Percentiles rank a stretch among this genome's conserved stretches.
phyloP scores from a whole-genome alignment of 192 early-diverging fungal genomes.

The Podila horticola region DNA sequence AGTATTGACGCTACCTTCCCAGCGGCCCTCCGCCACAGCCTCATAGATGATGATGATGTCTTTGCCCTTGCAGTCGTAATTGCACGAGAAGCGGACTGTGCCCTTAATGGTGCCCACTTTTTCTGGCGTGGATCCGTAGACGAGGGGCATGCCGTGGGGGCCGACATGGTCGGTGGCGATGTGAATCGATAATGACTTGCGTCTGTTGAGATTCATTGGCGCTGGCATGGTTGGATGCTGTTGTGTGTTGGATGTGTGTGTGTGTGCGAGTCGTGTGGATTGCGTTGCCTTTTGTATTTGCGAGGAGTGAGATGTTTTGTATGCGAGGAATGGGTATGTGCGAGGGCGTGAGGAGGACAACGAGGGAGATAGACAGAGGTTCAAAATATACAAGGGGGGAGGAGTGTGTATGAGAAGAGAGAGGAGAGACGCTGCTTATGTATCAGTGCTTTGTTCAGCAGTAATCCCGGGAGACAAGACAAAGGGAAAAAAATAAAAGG shows the following conservation, averaged over 20 bases:
- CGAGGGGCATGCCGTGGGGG: slow-evolving; percentile 29
- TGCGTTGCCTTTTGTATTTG: neutral
- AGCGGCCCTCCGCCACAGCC: slow-evolving; percentile 35
- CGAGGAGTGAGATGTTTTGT: neutral
- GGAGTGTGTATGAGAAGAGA: no score
- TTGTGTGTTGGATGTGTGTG: no score
- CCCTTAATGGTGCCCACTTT: slow-evolving; percentile 33
- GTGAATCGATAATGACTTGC: slow-evolving; percentile 31
- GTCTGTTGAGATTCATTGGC: neutral
- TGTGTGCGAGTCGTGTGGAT: no score
- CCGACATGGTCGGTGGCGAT: slow-evolving; percentile 35
- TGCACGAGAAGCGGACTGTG: slow-evolving; percentile 26
- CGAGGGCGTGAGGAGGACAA: neutral
- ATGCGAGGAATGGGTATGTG: neutral
- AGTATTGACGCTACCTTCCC: slow-evolving; percentile 23
- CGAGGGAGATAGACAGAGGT: neutral
- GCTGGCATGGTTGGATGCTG: neutral
- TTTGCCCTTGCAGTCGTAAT: slow-evolving; percentile 33
- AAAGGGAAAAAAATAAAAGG: no score
- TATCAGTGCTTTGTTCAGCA: no score
- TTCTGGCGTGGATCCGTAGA: slow-evolving; percentile 45
- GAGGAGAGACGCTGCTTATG: no score
- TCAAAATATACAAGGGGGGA: neutral
- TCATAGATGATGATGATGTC: slow-evolving; percentile 50
- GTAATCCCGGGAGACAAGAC: no score